Evolutionary conservation across 306 rosid species (phyloP).

Genomic region (Cucurbita maxima): DNA sequence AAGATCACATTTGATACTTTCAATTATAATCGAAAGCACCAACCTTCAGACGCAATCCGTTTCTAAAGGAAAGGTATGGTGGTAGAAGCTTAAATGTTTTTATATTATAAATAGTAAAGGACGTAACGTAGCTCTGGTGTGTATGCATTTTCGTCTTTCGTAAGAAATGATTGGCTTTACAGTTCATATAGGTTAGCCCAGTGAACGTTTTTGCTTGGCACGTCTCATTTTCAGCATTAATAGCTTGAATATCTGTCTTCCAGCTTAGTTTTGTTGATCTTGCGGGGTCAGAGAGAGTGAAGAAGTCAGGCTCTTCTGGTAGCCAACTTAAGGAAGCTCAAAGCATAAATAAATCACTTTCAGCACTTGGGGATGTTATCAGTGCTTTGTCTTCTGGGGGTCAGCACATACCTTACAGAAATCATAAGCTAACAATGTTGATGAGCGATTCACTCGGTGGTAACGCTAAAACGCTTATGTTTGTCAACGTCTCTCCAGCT

Average conservation of each 20-base stretch:
- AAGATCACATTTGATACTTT: constrained; percentile 79
- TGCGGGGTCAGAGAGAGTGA: constrained; percentile 88
- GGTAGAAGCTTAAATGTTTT: neutral
- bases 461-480: constrained; percentile 92
- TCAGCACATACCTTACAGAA: constrained; percentile 86
- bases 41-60: constrained; percentile 87
- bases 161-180: neutral
- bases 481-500: constrained; percentile 77
- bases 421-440: constrained; percentile 88
- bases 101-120: neutral
- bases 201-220: neutral
- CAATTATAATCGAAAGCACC: constrained; percentile 70
- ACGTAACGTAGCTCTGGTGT: neutral
- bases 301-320: constrained; percentile 88
- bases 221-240: neutral
- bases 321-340: constrained; percentile 92
- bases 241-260: neutral
- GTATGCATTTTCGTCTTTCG: neutral
- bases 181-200: neutral
- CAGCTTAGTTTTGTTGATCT: constrained; percentile 97
- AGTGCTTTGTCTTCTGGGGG: constrained; percentile 76
- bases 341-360: constrained; percentile 90
- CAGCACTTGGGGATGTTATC: constrained; percentile 90
- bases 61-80: constrained; percentile 78
- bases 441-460: constrained; percentile 98